Percentiles rank a stretch among this genome's conserved stretches.
These are phyloP conservation scores for Saturnispora diversa DNA, from an alignment of 805 yeast species.

Conservation along the genomic window DNA sequence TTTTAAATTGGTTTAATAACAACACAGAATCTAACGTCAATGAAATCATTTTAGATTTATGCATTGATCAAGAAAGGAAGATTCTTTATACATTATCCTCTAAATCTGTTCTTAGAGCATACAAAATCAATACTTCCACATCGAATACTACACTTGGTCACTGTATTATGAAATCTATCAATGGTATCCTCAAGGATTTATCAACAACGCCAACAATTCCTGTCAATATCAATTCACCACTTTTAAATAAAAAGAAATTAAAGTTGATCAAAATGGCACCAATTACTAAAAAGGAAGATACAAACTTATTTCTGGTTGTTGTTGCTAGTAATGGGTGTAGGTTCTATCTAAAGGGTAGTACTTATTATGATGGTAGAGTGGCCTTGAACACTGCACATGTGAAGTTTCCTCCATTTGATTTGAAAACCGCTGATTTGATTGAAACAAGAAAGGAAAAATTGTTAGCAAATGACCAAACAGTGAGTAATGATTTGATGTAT, in stretches of 20 bases:
- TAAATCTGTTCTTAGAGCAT: conserved; percentile 73
- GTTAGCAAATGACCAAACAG: conserved; percentile 29
- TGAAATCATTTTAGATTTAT: conserved; percentile 57
- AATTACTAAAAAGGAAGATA: conserved; percentile 57
- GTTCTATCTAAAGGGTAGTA: conserved; percentile 49
- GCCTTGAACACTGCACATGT: conserved; percentile 32
- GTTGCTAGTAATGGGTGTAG: conserved; percentile 81
- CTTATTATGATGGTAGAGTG: conserved; percentile 30
- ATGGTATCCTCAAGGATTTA: conserved; percentile 40
- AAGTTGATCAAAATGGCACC: conserved; percentile 55
- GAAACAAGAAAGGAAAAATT: conserved; percentile 32
- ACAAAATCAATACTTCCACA: conserved; percentile 43
- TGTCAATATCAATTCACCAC: conserved; percentile 31
- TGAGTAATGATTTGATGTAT: conserved; percentile 4
- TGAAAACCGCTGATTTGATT: conserved; percentile 24
- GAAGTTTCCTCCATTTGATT: conserved; percentile 39
- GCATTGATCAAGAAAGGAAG: conserved; percentile 69
- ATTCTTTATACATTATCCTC: conserved; percentile 77
- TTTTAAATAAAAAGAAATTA: conserved; percentile 47
- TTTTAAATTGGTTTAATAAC: conserved; percentile 22
- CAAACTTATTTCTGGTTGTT: conserved; percentile 65
- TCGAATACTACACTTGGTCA: conserved; percentile 28
- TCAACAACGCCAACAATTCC: conserved; percentile 36
- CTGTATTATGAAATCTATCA: conserved; percentile 33
- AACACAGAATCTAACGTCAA: conserved; percentile 19